A percentile compares a stretch with the other conserved stretches of the same genome.
These are phyloP conservation scores for Fusarium secorum DNA, from an alignment of 2,329 filamentous ascomycete species.

Conservation along the genomic window DNA sequence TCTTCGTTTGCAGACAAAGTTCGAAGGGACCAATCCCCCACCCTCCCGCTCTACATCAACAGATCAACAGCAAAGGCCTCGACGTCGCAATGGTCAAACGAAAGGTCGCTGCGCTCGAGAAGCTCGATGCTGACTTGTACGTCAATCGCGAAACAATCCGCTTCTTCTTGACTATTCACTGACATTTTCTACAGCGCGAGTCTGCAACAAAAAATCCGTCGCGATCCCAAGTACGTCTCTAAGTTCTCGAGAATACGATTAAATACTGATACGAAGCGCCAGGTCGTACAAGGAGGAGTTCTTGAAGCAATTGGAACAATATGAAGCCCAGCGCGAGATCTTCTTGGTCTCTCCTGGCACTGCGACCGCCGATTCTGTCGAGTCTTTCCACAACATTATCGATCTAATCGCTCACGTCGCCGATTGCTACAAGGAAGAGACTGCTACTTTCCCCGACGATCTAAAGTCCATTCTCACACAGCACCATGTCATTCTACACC, in stretches of 20 bases:
- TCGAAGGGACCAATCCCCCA: constrained; percentile 21
- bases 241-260: neutral
- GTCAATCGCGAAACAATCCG: constrained; percentile 35
- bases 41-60: constrained; percentile 15
- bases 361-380: constrained; percentile 77
- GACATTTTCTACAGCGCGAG: constrained; percentile 67
- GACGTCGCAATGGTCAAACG: constrained; percentile 74
- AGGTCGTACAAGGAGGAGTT: constrained; percentile 93
- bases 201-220: constrained; percentile 89
- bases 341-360: constrained; percentile 85
- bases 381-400: constrained; percentile 88
- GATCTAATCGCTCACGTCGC: constrained; percentile 94
- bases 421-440: constrained; percentile 88
- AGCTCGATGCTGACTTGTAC: constrained; percentile 88
- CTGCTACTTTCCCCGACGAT: constrained; percentile 78
- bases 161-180: constrained; percentile 26
- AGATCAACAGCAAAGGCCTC: neutral
- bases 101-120: constrained; percentile 91
- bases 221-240: constrained; percentile 75
- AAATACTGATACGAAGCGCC: constrained; percentile 19
- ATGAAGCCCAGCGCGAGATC: constrained; percentile 89
- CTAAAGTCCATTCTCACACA: constrained; percentile 80
- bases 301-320: constrained; percentile 86
- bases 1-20: constrained; percentile 14
- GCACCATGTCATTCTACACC: constrained; percentile 83